Percentiles rank a stretch among this genome's conserved stretches.
Conservation (phyloP, 768 basidiomycete species). For the Baorangia bicolor region DNA sequence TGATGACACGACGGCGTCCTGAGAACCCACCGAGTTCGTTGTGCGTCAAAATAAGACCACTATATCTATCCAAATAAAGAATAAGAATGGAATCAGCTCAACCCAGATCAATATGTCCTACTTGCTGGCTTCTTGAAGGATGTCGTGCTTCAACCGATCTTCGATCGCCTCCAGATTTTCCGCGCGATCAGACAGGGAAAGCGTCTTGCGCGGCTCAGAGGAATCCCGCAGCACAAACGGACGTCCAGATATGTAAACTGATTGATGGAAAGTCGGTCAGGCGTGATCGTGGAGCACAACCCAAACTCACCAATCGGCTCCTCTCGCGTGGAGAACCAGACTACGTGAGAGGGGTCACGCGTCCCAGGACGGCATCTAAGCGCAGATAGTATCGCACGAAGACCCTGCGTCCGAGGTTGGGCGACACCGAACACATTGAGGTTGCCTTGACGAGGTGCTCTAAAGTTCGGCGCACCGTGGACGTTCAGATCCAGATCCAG, state of each 20-base stretch:
- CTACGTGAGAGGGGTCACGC: slow-evolving; percentile 65
- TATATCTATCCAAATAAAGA: slow-evolving; percentile 53
- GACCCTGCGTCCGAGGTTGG: slow-evolving; percentile 89
- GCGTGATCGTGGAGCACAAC: neutral
- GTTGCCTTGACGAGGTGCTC: slow-evolving; percentile 72
- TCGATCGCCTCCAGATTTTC: slow-evolving; percentile 95
- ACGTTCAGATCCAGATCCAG: slow-evolving; percentile 89
- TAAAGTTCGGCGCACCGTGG: slow-evolving; percentile 94
- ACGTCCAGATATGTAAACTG: slow-evolving; percentile 83
- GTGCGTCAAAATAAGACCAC: slow-evolving; percentile 89
- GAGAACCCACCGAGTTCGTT: slow-evolving; percentile 74
- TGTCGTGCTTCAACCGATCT: slow-evolving; percentile 83
- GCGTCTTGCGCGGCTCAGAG: slow-evolving; percentile 73
- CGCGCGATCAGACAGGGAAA: slow-evolving; percentile 86
- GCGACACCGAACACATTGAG: slow-evolving; percentile 95
- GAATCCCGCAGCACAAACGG: slow-evolving; percentile 93
- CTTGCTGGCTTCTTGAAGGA: slow-evolving; percentile 80
- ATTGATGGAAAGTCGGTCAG: slow-evolving; percentile 13
- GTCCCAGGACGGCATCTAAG: slow-evolving; percentile 72
- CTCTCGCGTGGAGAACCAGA: slow-evolving; percentile 97
- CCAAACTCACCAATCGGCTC: slow-evolving; percentile 79
- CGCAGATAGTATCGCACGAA: slow-evolving; percentile 85
- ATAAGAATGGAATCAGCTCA: slow-evolving; percentile 4
- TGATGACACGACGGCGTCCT: neutral
- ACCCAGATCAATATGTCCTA: slow-evolving; percentile 24